These are phyloP conservation scores for Arthrobotrys sinensis DNA, from an alignment of 2,329 filamentous ascomycete genomes.

Conservation along the genomic window DNA sequence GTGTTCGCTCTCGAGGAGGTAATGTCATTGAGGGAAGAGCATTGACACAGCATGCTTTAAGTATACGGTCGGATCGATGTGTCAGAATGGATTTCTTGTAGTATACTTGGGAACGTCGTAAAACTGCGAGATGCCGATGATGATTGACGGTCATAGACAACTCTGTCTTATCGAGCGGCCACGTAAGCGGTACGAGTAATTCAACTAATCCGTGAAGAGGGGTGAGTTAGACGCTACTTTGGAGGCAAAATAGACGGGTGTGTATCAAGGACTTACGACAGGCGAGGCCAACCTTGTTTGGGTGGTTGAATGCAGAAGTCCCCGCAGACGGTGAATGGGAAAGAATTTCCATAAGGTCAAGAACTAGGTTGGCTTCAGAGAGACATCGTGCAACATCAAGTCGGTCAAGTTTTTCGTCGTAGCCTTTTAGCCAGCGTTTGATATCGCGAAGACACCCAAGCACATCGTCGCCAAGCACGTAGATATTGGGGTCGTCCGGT, in stretches of 20 bases:
- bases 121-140: constrained; percentile 88
- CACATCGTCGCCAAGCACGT: constrained; percentile 92
- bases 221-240: constrained; percentile 60
- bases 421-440: constrained; percentile 93
- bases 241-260: neutral
- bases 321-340: constrained; percentile 68
- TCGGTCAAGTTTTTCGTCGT: constrained; percentile 92
- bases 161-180: constrained; percentile 86
- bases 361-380: constrained; percentile 91
- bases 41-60: constrained; percentile 84
- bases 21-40: constrained; percentile 89
- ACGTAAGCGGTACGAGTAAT: constrained; percentile 90
- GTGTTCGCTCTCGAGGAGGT: constrained; percentile 80
- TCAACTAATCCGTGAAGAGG: constrained; percentile 73
- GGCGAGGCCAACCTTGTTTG: constrained; percentile 77
- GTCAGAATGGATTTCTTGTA: constrained; percentile 94
- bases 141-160: constrained; percentile 92
- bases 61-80: constrained; percentile 81
- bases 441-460: constrained; percentile 92
- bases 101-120: constrained; percentile 86
- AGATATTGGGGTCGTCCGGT: constrained; percentile 83
- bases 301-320: constrained; percentile 72
- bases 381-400: constrained; percentile 95
- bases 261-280: constrained; percentile 72
- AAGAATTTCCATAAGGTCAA: constrained; percentile 90